Evolutionary conservation across 345 rosid genomes (phyloP).

Genomic region (Mallotus nudiflorus): DNA sequence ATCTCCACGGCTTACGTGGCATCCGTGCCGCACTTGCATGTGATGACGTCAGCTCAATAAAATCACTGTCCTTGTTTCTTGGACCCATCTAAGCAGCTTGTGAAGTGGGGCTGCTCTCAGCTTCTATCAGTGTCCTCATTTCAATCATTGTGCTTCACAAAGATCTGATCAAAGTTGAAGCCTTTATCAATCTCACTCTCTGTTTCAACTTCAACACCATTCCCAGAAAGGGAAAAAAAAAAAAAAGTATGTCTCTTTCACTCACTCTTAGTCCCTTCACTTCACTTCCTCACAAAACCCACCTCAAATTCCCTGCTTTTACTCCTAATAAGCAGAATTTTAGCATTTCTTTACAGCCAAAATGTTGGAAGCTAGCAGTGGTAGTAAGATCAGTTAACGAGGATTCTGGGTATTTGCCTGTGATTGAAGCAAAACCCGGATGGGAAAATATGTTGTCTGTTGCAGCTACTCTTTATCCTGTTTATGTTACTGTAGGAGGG

Average conservation of each 20-base stretch:
- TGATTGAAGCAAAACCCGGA: constrained; percentile 31
- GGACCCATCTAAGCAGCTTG: too few species aligned
- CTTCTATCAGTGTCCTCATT: too few species aligned
- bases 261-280: constrained; percentile 18
- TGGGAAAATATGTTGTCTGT: constrained; percentile 48
- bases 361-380: not conserved
- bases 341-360: constrained; percentile 11
- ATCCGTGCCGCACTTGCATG: too few species aligned
- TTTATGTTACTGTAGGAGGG: constrained; percentile 59
- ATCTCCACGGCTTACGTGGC: too few species aligned
- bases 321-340: constrained; percentile 6
- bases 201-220: too few species aligned
- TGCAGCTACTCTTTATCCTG: constrained; percentile 66
- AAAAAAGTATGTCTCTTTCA: constrained; percentile 35
- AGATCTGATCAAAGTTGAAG: not conserved
- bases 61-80: too few species aligned
- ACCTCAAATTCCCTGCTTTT: constrained; percentile 6
- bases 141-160: too few species aligned
- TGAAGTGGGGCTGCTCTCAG: too few species aligned
- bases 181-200: not conserved
- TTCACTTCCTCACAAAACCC: constrained; percentile 18
- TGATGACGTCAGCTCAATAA: too few species aligned
- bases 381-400: constrained; percentile 23
- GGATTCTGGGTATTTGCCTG: constrained; percentile 20
- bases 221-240: too few species aligned